A percentile compares a stretch with the other conserved stretches of the same genome.
Conservation (phyloP, 768 basidiomycete genomes). For the Auricularia cornea region DNA sequence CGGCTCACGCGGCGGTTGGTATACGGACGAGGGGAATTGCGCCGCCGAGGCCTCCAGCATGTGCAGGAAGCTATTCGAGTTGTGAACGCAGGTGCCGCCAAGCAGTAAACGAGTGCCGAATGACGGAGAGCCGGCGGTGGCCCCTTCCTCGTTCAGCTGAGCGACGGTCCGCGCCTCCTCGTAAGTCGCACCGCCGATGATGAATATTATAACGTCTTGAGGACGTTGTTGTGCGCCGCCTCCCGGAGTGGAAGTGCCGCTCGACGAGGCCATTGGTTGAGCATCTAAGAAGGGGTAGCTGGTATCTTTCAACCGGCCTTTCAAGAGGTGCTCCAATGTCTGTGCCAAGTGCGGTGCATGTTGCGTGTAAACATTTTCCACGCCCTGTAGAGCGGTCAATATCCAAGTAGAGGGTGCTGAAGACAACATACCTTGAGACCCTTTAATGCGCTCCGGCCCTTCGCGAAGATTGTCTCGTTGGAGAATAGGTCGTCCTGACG, state of each 20-base stretch:
- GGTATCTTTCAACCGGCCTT: conserved; percentile 75
- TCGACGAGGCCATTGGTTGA: conserved; percentile 37
- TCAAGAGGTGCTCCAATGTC: conserved; percentile 83
- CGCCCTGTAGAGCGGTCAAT: conserved; percentile 50
- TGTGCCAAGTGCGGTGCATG: conserved; percentile 90
- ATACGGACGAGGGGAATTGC: conserved; percentile 55
- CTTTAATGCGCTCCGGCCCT: conserved; percentile 90
- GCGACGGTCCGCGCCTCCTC: conserved; percentile 86
- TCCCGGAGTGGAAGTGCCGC: conserved; percentile 65
- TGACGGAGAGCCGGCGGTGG: conserved; percentile 40
- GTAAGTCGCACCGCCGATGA: conserved; percentile 94
- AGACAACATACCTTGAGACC: conserved; percentile 68
- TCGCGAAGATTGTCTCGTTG: conserved; percentile 87
- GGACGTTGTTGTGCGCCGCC: conserved; percentile 42
- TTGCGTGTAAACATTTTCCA: conserved; percentile 98
- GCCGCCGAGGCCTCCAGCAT: conserved; percentile 73
- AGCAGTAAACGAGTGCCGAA: conserved; percentile 72
- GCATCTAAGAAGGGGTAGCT: conserved; percentile 82
- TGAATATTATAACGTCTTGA: conserved; percentile 93
- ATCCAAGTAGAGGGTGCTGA: not conserved
- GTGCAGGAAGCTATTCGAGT: conserved; percentile 86
- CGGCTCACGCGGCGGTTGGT: conserved; percentile 69
- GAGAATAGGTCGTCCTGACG: conserved; percentile 96
- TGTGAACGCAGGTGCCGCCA: conserved; percentile 93
- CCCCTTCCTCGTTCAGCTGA: conserved; percentile 72